Evolutionary conservation across 768 basidiomycete species (phyloP), one percentile per base, ranked within the genome.

Genomic region (Kwoniella newhampshirensis): DNA sequence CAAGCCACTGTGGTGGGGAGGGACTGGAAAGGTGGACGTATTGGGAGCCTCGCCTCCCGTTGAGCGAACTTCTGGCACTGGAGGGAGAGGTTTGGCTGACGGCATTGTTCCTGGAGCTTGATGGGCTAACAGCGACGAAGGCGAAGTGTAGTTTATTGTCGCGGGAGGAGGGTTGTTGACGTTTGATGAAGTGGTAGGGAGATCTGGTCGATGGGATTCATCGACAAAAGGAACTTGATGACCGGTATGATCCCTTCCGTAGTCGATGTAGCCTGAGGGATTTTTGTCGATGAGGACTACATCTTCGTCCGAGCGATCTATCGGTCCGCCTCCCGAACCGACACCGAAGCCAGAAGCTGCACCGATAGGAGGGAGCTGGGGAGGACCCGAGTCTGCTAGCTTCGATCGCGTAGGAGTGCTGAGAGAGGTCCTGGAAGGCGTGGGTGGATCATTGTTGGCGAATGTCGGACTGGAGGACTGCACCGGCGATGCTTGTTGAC

Each of bases 181-280:
- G 44, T 66, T 66, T 1, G 60, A 62, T 0, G 54, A 48, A 4
- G 64, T 66, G 8, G 64, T 66, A 7, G 64, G 64, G 41, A 66
- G 43, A 23, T 66, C 58, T 2, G 64, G 64, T 49, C 64, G 42
- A 8, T 56, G 26, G 25, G 20, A 18, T 25, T 62, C 63, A 36
- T 65, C 63, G 15, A 26, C 39, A 41, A 65, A 65, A 21, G 54
- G 62, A 18, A 18, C 30, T 18, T 49, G 51, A 48, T 56, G 57
- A 2, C 56, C 62, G 1, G 49, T 58, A 1, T 13, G 3, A n/a
- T 62, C 55, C 20, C 53, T 36, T 23, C 18, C 13, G 45, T 1
- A 1, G 2, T 18, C 13, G n/a, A n/a, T n/a, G n/a, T n/a, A n/a
- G n/a, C n/a, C n/a, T 32, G 32, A 32, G 32, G 40, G 17, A 42